Evolutionary conservation across 106 monocot species (phyloP).

Genomic region (Acanthochlamys bracteata): DNA sequence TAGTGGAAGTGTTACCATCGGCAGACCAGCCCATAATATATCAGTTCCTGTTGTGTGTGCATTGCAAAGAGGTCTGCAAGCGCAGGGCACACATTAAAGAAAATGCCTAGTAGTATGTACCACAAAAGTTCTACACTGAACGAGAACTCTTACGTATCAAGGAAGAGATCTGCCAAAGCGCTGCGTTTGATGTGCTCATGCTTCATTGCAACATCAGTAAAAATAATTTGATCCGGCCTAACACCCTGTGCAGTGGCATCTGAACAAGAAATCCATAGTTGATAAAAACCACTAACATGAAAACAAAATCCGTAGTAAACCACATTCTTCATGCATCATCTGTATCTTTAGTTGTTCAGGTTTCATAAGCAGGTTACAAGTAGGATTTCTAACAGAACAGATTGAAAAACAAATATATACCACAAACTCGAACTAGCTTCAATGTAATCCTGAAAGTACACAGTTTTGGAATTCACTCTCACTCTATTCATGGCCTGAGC

Average conservation of each 20-base stretch:
- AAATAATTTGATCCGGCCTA: slow-evolving; percentile 77
- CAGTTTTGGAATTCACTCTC: too few species aligned
- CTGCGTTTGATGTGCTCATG: slow-evolving; percentile 90
- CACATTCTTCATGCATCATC: too few species aligned
- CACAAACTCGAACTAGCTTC: too few species aligned
- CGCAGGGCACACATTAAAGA: slow-evolving; percentile 1
- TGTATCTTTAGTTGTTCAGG: too few species aligned
- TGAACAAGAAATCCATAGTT: slow-evolving; percentile 12
- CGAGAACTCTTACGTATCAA: slow-evolving; percentile 57
- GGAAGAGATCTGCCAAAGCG: slow-evolving; percentile 84
- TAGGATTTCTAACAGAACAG: too few species aligned
- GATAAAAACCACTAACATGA: too few species aligned
- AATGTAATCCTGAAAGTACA: too few species aligned
- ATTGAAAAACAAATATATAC: too few species aligned
- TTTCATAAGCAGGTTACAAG: too few species aligned
- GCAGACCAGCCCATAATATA: slow-evolving; percentile 89
- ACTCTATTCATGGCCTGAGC: too few species aligned
- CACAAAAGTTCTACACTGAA: neutral
- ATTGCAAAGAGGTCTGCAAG: slow-evolving; percentile 75
- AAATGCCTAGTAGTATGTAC: too few species aligned
- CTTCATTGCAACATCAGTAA: slow-evolving; percentile 93
- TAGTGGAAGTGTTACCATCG: slow-evolving; percentile 84
- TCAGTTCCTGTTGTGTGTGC: slow-evolving; percentile 97
- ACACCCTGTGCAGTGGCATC: slow-evolving; percentile 86
- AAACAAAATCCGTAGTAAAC: too few species aligned